A percentile compares a stretch with the other conserved stretches of the same genome.
These are phyloP conservation scores for Yamadazyma epiphylla DNA, from an alignment of 1,139 yeast genomes.

Conservation along the genomic window DNA sequence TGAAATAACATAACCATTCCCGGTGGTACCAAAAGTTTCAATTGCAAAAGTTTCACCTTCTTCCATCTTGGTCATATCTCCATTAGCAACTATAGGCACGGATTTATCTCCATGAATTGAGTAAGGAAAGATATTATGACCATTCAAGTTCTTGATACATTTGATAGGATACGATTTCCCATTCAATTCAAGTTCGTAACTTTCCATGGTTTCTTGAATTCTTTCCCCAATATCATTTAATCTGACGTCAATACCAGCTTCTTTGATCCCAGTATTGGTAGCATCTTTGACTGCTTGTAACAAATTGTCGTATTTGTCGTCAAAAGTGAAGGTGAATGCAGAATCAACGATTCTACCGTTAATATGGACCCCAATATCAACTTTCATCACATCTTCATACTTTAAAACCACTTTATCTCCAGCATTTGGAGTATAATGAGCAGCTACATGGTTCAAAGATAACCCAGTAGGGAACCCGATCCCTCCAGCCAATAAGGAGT, in stretches of 20 bases:
- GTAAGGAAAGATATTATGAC: constrained; percentile 85
- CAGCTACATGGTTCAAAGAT: constrained; percentile 90
- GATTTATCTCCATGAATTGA: constrained; percentile 92
- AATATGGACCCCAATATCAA: constrained; percentile 95
- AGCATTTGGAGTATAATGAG: constrained; percentile 96
- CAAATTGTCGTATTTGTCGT: constrained; percentile 75
- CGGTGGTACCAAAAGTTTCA: constrained; percentile 97
- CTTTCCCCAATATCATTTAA: constrained; percentile 94
- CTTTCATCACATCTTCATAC: constrained; percentile 92
- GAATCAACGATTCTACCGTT: constrained; percentile 95
- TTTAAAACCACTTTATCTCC: constrained; percentile 81
- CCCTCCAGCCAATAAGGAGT: constrained; percentile 70
- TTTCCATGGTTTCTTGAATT: constrained; percentile 95
- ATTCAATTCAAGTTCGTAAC: constrained; percentile 85
- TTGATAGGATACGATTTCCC: constrained; percentile 85
- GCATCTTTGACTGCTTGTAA: constrained; percentile 87
- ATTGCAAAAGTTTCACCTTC: constrained; percentile 98
- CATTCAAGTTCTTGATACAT: constrained; percentile 87
- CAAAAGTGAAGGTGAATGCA: constrained; percentile 90
- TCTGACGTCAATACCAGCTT: constrained; percentile 95
- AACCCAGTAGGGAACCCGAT: constrained; percentile 98
- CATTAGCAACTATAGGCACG: constrained; percentile 92
- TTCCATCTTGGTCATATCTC: constrained; percentile 95
- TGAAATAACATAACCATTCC: constrained; percentile 81
- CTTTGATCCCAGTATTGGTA: constrained; percentile 87